These are phyloP conservation scores for Thozetella sp. DNA, from an alignment of 495 filamentous ascomycete genomes.

Conservation along the genomic window DNA sequence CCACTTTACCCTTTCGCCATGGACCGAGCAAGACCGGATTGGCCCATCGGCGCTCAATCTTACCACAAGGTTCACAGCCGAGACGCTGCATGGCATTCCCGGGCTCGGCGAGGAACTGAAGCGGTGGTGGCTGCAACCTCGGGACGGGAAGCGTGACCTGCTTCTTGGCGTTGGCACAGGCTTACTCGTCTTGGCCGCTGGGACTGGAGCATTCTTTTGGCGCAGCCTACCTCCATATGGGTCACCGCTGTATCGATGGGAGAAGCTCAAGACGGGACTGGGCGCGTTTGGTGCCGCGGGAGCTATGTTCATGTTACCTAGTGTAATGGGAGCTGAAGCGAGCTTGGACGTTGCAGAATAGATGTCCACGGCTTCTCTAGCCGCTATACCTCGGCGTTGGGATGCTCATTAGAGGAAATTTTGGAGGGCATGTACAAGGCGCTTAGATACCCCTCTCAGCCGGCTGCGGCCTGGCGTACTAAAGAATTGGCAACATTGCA, in stretches of 20 bases:
- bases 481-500: no score
- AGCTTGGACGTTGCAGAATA: neutral
- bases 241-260: conserved; percentile 30
- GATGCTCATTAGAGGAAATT: no score
- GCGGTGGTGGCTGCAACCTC: conserved; percentile 20
- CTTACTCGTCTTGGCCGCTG: conserved; percentile 18
- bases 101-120: conserved; percentile 16
- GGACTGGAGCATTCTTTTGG: conserved; percentile 16
- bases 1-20: conserved; percentile 33
- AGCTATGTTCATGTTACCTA: conserved; percentile 21
- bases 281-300: conserved; percentile 33
- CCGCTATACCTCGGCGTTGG: no score
- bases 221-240: conserved; percentile 27
- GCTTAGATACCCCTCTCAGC: no score
- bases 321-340: neutral
- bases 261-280: conserved; percentile 18
- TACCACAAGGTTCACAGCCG: conserved; percentile 27
- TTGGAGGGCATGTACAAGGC: neutral
- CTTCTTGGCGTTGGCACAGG: conserved; percentile 16
- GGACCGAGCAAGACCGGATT: conserved; percentile 4
- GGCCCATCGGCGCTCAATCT: conserved; percentile 11
- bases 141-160: conserved; percentile 14
- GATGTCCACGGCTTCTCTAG: neutral
- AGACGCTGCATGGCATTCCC: conserved; percentile 20
- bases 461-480: no score